Evolutionary conservation across 1,284 basidiomycete genomes (phyloP).

Genomic region (Cryptococcus sp.): DNA sequence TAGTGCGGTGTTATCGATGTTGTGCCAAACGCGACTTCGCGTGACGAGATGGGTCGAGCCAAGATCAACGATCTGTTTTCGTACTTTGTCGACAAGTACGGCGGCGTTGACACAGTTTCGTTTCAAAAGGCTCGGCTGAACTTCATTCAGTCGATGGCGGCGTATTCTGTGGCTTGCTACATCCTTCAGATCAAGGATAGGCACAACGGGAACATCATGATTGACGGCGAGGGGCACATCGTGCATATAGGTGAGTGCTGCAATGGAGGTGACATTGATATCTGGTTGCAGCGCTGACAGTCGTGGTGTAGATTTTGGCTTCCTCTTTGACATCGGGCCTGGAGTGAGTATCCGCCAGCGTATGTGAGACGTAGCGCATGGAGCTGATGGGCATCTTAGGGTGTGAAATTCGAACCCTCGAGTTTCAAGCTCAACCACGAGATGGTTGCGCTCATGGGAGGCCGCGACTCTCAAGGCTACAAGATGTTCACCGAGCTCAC

Average conservation of each 20-base stretch:
- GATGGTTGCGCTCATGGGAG: conserved; percentile 98
- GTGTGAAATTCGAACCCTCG: conserved; percentile 94
- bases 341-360: conserved; percentile 56
- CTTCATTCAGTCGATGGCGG: conserved; percentile 99
- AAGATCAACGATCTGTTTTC: conserved; percentile 94
- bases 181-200: conserved; percentile 96
- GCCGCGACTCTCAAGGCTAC: conserved; percentile 87
- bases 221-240: conserved; percentile 93
- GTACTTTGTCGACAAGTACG: conserved; percentile 95
- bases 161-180: conserved; percentile 98
- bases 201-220: conserved; percentile 99
- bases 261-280: neutral
- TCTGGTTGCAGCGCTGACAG: conserved; percentile 9
- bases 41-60: conserved; percentile 98
- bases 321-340: conserved; percentile 94
- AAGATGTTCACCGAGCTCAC: conserved; percentile 89
- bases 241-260: conserved; percentile 77
- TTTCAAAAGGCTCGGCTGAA: conserved; percentile 94
- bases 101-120: conserved; percentile 76
- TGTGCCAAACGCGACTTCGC: conserved; percentile 94
- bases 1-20: conserved; percentile 98
- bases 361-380: neutral
- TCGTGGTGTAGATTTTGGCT: conserved; percentile 76
- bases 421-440: conserved; percentile 98
- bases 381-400: conserved; percentile 54